Percentiles rank a stretch among this genome's conserved stretches.
These are phyloP conservation scores for Coccomyxa subellipsoidea DNA, from an alignment of 163 green algal species.

Conservation along the genomic window DNA sequence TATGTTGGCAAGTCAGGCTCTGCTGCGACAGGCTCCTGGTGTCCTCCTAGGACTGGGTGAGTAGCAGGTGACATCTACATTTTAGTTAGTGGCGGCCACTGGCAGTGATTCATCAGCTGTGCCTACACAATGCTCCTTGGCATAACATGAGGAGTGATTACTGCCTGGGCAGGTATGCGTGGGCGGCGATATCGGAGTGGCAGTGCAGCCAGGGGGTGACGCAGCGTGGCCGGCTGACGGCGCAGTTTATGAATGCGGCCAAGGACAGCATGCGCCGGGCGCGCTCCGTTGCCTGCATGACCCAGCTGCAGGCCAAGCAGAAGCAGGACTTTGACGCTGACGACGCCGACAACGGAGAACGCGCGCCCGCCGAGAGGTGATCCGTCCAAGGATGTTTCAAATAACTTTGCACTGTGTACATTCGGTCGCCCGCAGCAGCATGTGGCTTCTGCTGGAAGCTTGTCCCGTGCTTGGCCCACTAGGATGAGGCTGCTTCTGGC, in stretches of 20 bases:
- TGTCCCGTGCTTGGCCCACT: not conserved
- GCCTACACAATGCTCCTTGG: too few relatives aligned
- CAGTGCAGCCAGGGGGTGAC: slow-evolving; percentile 39
- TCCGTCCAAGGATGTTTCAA: not conserved
- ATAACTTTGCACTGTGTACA: too few relatives aligned
- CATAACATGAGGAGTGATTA: not conserved
- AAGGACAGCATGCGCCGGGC: slow-evolving; percentile 15
- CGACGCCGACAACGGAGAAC: not conserved
- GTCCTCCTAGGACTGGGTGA: too few relatives aligned
- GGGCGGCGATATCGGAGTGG: slow-evolving; percentile 49
- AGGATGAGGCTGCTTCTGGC: not conserved
- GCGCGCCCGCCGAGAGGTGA: not conserved
- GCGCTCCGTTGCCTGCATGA: slow-evolving; percentile 48
- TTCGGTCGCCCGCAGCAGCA: too few relatives aligned
- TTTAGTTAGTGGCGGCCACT: too few relatives aligned
- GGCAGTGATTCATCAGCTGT: not conserved
- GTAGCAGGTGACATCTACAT: not conserved
- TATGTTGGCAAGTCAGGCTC: not conserved
- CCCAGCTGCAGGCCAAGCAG: slow-evolving; percentile 59
- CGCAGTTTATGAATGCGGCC: not conserved
- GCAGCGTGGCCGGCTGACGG: slow-evolving; percentile 22
- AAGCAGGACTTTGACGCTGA: not conserved
- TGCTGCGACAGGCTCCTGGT: not conserved
- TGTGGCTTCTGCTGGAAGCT: too few relatives aligned
- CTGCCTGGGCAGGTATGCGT: slow-evolving; percentile 37